Evolutionary conservation across 2,329 filamentous ascomycete genomes (phyloP).

Genomic region (Fusarium marasasianum): DNA sequence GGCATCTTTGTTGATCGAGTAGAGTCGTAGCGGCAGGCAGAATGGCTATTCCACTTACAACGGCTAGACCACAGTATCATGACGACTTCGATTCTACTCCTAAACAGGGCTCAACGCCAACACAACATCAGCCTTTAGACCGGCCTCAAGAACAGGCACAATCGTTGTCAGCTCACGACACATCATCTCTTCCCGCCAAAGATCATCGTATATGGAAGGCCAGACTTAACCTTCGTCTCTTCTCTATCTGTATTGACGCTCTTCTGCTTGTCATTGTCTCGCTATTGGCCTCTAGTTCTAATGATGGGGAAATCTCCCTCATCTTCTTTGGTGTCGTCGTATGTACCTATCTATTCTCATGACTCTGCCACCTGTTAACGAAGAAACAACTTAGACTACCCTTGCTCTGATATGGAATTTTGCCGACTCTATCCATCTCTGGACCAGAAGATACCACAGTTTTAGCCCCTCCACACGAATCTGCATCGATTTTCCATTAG

Average conservation of each 20-base stretch:
- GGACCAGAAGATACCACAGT: not conserved
- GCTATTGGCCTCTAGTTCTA: not conserved
- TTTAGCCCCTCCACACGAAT: not conserved
- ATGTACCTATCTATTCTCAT: not conserved
- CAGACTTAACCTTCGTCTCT: slow-evolving; percentile 23
- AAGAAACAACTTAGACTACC: not conserved
- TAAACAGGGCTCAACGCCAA: not conserved
- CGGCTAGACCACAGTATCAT: not conserved
- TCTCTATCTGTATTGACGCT: slow-evolving; percentile 19
- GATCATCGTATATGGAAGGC: not conserved
- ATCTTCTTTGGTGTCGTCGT: slow-evolving; percentile 15
- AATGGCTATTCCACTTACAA: not conserved
- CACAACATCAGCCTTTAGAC: not conserved
- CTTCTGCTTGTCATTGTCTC: slow-evolving; percentile 13
- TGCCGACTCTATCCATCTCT: slow-evolving; percentile 4
- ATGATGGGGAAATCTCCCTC: not conserved
- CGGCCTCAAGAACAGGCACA: not conserved
- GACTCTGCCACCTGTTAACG: not conserved
- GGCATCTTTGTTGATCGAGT: not conserved
- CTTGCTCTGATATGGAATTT: slow-evolving; percentile 11
- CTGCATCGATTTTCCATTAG: not conserved
- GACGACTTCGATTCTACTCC: not conserved
- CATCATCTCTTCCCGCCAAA: not conserved
- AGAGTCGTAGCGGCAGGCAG: not conserved
- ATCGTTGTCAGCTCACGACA: not conserved